phyloP scores from a whole-genome alignment of 352 stramenopile genomes.

The Globisporangium lucens region DNA sequence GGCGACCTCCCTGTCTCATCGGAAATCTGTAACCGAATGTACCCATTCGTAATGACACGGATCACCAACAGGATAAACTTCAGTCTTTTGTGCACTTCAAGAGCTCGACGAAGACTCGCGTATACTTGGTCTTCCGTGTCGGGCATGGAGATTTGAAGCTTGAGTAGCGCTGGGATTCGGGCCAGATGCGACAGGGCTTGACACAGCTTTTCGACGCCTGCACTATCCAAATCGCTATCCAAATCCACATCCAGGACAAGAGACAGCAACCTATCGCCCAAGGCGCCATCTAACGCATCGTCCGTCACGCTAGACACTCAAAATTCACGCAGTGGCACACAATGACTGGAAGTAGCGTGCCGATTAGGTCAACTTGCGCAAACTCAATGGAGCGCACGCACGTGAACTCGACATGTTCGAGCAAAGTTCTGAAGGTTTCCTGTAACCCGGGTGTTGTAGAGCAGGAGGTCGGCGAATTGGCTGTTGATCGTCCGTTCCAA shows the following conservation, averaged over 20 bases:
- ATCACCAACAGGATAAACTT: background rate
- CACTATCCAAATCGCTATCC: background rate
- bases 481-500: background rate
- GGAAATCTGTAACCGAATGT: too few species aligned
- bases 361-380: background rate
- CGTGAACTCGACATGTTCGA: background rate
- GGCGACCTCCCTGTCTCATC: too few species aligned
- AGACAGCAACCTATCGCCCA: background rate
- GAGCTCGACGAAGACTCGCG: background rate
- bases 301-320: background rate
- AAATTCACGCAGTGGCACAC: background rate
- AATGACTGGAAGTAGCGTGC: background rate
- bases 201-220: background rate
- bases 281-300: background rate
- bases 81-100: background rate
- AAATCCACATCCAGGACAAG: background rate
- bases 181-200: background rate
- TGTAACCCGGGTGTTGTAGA: background rate
- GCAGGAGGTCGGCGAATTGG: background rate
- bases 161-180: background rate
- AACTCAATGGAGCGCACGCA: background rate
- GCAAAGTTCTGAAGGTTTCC: background rate
- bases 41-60: too few species aligned
- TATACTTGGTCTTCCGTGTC: background rate
- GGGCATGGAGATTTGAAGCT: background rate